These are phyloP conservation scores for Dipteronia sinensis DNA, from an alignment of 345 rosid species.

Conservation along the genomic window DNA sequence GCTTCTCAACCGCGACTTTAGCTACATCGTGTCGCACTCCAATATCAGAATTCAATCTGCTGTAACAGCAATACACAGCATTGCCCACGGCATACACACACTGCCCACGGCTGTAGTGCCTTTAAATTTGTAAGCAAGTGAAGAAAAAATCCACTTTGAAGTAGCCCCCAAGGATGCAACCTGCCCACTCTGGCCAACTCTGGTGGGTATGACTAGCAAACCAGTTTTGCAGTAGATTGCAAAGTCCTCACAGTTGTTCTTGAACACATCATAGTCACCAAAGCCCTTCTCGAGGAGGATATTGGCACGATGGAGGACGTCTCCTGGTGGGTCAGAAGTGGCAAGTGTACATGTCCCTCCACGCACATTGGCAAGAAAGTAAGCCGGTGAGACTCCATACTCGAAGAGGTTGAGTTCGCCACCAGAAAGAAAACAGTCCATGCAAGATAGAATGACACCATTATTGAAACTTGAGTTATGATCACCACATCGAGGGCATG, in stretches of 20 bases:
- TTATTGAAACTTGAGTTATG: constrained; percentile 24
- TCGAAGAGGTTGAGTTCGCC: constrained; percentile 62
- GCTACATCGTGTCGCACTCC: constrained; percentile 68
- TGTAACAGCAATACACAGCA: constrained; percentile 43
- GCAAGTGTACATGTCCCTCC: constrained; percentile 87
- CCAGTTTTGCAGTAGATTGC: constrained; percentile 81
- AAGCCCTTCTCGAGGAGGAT: constrained; percentile 64
- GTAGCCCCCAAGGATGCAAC: constrained; percentile 58
- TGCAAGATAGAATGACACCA: constrained; percentile 67
- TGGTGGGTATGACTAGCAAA: constrained; percentile 45
- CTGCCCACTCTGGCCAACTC: constrained; percentile 74
- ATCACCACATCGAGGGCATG: constrained; percentile 59
- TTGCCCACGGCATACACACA: constrained; percentile 47
- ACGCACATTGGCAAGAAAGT: constrained; percentile 58
- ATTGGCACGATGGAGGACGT: constrained; percentile 56
- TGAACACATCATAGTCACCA: constrained; percentile 62
- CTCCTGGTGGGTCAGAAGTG: constrained; percentile 52
- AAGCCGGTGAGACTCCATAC: constrained; percentile 44
- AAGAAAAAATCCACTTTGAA: constrained; percentile 36
- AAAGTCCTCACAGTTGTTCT: constrained; percentile 79
- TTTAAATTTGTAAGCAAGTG: constrained; percentile 24
- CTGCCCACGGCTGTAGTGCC: constrained; percentile 48
- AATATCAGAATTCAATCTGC: constrained; percentile 53
- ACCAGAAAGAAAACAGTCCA: constrained; percentile 67
- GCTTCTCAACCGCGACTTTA: neutral